A percentile compares a stretch with the other conserved stretches of the same genome.
phyloP scores from a whole-genome alignment of 805 yeast species.

The Kurtzmaniella cleridarum region DNA sequence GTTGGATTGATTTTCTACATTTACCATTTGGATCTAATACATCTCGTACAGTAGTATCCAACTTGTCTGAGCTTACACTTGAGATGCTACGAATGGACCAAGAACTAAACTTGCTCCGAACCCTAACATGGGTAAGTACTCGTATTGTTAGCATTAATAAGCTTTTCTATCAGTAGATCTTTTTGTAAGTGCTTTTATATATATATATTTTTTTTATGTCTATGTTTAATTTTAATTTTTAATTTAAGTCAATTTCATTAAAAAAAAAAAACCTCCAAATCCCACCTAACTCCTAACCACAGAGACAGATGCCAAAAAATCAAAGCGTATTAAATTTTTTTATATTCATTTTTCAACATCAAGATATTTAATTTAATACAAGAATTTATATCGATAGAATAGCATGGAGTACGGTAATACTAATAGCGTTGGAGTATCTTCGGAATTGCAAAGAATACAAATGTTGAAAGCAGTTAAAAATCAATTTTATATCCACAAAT shows the following conservation, averaged over 20 bases:
- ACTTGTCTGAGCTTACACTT: too few species aligned
- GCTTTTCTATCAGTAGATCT: constrained; percentile 6
- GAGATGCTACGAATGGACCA: not conserved
- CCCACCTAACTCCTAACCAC: too few species aligned
- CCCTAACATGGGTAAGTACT: constrained; percentile 3
- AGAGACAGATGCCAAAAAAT: too few species aligned
- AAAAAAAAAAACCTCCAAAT: too few species aligned
- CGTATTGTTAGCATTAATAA: not conserved
- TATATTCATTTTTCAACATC: not conserved
- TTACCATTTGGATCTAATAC: not conserved
- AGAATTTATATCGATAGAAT: not conserved
- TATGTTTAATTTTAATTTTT: too few species aligned
- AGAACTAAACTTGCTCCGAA: not conserved
- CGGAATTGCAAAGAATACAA: constrained; percentile 8
- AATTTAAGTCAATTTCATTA: too few species aligned
- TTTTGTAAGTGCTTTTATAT: too few species aligned
- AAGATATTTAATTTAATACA: not conserved
- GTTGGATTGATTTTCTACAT: constrained; percentile 26
- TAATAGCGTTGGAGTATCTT: not conserved
- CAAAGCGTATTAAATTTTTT: too few species aligned
- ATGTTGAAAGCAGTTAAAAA: constrained; percentile 31
- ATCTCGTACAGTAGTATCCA: not conserved
- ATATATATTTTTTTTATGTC: too few species aligned
- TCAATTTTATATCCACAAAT: constrained; percentile 57
- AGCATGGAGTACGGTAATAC: not conserved